Evolutionary conservation across 495 filamentous ascomycete genomes (phyloP).

Genomic region (Apiosordaria backusii): DNA sequence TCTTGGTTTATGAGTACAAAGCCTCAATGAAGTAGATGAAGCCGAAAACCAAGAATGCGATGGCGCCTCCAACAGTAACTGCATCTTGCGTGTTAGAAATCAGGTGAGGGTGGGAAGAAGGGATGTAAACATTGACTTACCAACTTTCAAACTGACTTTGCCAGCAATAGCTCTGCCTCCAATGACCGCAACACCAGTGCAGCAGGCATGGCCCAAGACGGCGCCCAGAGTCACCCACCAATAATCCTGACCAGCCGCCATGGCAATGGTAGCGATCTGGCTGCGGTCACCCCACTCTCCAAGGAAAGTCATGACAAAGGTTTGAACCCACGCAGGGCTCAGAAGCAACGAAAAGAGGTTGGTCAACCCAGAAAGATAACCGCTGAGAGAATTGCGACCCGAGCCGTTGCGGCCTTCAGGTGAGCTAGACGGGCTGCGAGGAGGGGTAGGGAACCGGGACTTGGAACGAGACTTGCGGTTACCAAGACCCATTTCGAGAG

Average conservation of each 20-base stretch:
- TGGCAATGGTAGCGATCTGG: slow-evolving; percentile 97
- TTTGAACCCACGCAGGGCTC: slow-evolving; percentile 97
- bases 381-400: slow-evolving; percentile 35
- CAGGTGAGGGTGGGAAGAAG: not conserved
- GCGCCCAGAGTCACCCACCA: slow-evolving; percentile 98
- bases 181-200: slow-evolving; percentile 89
- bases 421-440: slow-evolving; percentile 57
- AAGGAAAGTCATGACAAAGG: slow-evolving; percentile 97
- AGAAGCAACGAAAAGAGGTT: slow-evolving; percentile 86
- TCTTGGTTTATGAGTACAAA: slow-evolving; percentile 49
- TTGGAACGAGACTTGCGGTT: slow-evolving; percentile 56
- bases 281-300: slow-evolving; percentile 98
- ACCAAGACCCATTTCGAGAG: slow-evolving; percentile 60
- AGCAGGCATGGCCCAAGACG: slow-evolving; percentile 79
- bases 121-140: slow-evolving; percentile 55
- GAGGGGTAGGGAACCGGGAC: slow-evolving; percentile 57
- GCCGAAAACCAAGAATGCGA: slow-evolving; percentile 86
- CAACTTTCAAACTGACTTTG: slow-evolving; percentile 90
- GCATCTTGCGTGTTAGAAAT: slow-evolving; percentile 24
- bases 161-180: slow-evolving; percentile 91
- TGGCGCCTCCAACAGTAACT: slow-evolving; percentile 95
- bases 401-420: slow-evolving; percentile 48
- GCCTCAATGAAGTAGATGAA: slow-evolving; percentile 87
- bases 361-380: slow-evolving; percentile 58
- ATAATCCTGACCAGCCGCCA: slow-evolving; percentile 97